Percentiles rank a stretch among this genome's conserved stretches.
phyloP scores from a whole-genome alignment of 441 rosid species.

The Populus trichocarpa region DNA sequence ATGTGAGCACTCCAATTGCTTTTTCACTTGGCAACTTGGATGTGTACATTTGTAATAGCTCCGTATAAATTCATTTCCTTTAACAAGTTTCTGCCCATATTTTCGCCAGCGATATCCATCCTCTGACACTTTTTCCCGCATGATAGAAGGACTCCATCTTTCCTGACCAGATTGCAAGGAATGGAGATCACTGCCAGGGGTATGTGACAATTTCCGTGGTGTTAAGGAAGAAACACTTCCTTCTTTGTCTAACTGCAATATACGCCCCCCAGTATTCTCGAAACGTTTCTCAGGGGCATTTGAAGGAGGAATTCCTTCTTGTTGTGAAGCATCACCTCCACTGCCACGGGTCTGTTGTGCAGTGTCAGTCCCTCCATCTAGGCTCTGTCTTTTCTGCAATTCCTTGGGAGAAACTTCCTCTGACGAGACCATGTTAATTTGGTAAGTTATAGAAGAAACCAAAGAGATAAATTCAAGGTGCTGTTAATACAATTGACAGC shows the following conservation, averaged over 20 bases:
- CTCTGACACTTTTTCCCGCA: slow-evolving; percentile 67
- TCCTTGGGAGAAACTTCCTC: slow-evolving; percentile 37
- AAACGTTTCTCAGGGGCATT: slow-evolving; percentile 27
- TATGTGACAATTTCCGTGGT: slow-evolving; percentile 28
- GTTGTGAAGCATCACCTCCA: slow-evolving; percentile 26
- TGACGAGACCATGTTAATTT: slow-evolving; percentile 35
- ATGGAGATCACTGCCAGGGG: slow-evolving; percentile 27
- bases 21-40: slow-evolving; percentile 74
- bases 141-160: slow-evolving; percentile 40
- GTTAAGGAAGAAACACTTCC: slow-evolving; percentile 32
- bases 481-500: slow-evolving; percentile 14
- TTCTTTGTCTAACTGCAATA: slow-evolving; percentile 31
- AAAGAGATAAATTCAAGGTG: slow-evolving; percentile 20
- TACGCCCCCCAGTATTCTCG: slow-evolving; percentile 20
- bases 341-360: slow-evolving; percentile 20
- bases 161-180: slow-evolving; percentile 46
- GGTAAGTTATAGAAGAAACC: slow-evolving; percentile 26
- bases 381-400: slow-evolving; percentile 22
- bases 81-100: slow-evolving; percentile 89
- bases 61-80: slow-evolving; percentile 79
- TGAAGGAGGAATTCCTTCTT: slow-evolving; percentile 19
- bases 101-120: slow-evolving; percentile 92
- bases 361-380: slow-evolving; percentile 24
- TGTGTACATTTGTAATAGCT: slow-evolving; percentile 90
- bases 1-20: slow-evolving; percentile 70